These are phyloP conservation scores for Astragalus glycyphyllos DNA, from an alignment of 306 rosid genomes.

Conservation along the genomic window DNA sequence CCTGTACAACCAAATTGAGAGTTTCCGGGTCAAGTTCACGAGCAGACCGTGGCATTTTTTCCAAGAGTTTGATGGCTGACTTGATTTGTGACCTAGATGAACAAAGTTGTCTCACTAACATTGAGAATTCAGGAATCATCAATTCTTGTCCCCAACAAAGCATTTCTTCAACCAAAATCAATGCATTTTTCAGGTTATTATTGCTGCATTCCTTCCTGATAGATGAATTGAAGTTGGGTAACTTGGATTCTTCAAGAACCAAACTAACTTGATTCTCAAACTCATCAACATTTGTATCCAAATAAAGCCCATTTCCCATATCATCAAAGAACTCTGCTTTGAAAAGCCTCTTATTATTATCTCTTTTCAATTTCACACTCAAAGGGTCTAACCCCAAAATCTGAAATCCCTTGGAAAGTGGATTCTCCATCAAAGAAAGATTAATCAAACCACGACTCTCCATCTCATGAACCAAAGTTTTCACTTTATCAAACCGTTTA, in stretches of 20 bases:
- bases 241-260: conserved; percentile 65
- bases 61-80: conserved; percentile 48
- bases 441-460: conserved; percentile 59
- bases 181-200: conserved; percentile 56
- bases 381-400: conserved; percentile 76
- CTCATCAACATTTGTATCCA: conserved; percentile 77
- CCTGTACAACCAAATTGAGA: conserved; percentile 68
- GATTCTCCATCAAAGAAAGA: conserved; percentile 57
- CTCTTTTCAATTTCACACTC: conserved; percentile 78
- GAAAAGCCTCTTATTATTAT: conserved; percentile 59
- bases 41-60: conserved; percentile 56
- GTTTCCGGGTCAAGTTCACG: conserved; percentile 62
- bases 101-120: conserved; percentile 60
- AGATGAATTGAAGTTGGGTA: conserved; percentile 63
- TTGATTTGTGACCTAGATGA: conserved; percentile 57
- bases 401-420: conserved; percentile 65
- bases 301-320: conserved; percentile 92
- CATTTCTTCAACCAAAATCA: conserved; percentile 66
- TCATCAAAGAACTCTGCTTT: conserved; percentile 78
- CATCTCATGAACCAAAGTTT: conserved; percentile 64
- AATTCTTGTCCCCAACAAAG: conserved; percentile 83
- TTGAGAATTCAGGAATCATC: conserved; percentile 53
- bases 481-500: conserved; percentile 70
- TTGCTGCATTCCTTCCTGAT: conserved; percentile 52
- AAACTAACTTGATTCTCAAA: conserved; percentile 62